Percentiles rank a stretch among this genome's conserved stretches.
These are phyloP conservation scores for Thalassiosira mediterranea DNA, from an alignment of 352 stramenopile genomes.

Conservation along the genomic window DNA sequence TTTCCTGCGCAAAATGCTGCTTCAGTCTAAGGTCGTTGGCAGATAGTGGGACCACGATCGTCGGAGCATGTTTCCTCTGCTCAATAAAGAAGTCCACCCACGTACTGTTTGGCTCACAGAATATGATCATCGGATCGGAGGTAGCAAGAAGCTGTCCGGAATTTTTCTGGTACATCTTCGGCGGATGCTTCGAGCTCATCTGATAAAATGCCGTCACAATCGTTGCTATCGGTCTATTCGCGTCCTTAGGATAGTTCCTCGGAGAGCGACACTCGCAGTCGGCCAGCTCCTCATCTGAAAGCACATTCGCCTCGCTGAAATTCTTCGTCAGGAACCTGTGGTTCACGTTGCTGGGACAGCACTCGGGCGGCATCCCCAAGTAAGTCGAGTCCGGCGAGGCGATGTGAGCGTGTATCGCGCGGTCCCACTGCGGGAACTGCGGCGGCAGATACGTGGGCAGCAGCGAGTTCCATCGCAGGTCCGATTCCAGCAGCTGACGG, in stretches of 20 bases:
- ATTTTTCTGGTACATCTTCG: conserved; percentile 50
- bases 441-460: conserved; percentile 51
- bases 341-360: conserved; percentile 42
- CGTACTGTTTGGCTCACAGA: conserved; percentile 49
- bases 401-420: conserved; percentile 36
- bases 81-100: conserved; percentile 55
- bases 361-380: conserved; percentile 45
- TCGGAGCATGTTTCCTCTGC: conserved; percentile 50
- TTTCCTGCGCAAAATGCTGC: conserved; percentile 39
- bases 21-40: conserved; percentile 41
- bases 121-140: conserved; percentile 61
- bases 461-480: conserved; percentile 9
- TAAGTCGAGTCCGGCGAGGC: conserved; percentile 18
- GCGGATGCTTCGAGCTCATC: conserved; percentile 56
- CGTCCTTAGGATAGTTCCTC: conserved; percentile 45
- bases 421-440: conserved; percentile 58
- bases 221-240: conserved; percentile 31
- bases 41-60: conserved; percentile 45
- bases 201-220: conserved; percentile 63
- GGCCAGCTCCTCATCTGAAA: conserved; percentile 42
- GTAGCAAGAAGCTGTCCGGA: conserved; percentile 39
- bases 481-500: conserved; percentile 38
- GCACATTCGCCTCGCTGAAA: conserved; percentile 37
- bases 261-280: conserved; percentile 53
- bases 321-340: conserved; percentile 46